Evolutionary conservation across 768 basidiomycete genomes (phyloP).

Genomic region (Russula abietina): DNA sequence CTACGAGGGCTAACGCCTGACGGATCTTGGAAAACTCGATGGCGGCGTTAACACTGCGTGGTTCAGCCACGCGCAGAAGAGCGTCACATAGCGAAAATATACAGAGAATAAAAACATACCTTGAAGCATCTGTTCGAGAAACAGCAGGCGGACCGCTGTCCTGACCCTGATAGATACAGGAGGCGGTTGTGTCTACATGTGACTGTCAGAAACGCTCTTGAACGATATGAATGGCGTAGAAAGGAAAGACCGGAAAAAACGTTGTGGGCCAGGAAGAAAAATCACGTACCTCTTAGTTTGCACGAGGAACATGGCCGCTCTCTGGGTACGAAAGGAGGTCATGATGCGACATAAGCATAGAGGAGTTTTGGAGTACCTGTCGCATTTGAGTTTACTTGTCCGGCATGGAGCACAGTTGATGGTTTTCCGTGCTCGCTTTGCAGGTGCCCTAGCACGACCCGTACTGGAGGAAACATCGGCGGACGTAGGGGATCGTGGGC

Average conservation of each 20-base stretch:
- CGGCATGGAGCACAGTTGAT: slow-evolving; percentile 88
- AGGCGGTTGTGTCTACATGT: slow-evolving; percentile 63
- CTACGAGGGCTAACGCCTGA: slow-evolving; percentile 61
- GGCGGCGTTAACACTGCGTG: slow-evolving; percentile 50
- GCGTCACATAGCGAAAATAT: not conserved
- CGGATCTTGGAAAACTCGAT: slow-evolving; percentile 63
- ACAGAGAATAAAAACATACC: slow-evolving; percentile 33
- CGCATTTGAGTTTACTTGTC: slow-evolving; percentile 84
- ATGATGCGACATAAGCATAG: slow-evolving; percentile 15
- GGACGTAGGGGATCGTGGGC: slow-evolving; percentile 8
- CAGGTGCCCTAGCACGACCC: slow-evolving; percentile 38
- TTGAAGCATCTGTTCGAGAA: slow-evolving; percentile 50
- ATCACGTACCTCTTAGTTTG: slow-evolving; percentile 63
- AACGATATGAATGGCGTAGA: slow-evolving; percentile 6
- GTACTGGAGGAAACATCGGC: not conserved
- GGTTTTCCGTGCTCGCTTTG: slow-evolving; percentile 79
- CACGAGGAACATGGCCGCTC: slow-evolving; percentile 87
- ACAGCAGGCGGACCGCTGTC: slow-evolving; percentile 44
- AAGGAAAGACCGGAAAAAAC: not conserved
- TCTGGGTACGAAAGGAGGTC: slow-evolving; percentile 35
- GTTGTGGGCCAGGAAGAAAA: not conserved
- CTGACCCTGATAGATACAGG: slow-evolving; percentile 66
- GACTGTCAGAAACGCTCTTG: slow-evolving; percentile 14
- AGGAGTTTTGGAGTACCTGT: slow-evolving; percentile 51
- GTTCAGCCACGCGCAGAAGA: slow-evolving; percentile 12